Evolutionary conservation across 202 grass and related monocot genomes (phyloP).

Genomic region (Setaria italica): DNA sequence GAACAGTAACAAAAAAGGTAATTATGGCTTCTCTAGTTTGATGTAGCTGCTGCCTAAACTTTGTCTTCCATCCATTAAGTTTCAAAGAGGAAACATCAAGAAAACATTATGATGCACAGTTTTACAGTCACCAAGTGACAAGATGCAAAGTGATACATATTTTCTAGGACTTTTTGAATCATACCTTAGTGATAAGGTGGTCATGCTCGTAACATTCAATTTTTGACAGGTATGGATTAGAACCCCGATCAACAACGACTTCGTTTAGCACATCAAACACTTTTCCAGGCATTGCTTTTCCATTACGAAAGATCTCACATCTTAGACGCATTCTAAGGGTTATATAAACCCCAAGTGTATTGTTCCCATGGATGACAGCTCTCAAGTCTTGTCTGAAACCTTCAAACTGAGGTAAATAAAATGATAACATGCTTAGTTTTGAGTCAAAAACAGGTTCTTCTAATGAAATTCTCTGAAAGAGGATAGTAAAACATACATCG

Average conservation of each 20-base stretch:
- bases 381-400: conserved; percentile 87
- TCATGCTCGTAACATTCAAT: conserved; percentile 99
- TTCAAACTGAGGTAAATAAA: conserved; percentile 73
- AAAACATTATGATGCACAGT: conserved; percentile 23
- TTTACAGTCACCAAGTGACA: conserved; percentile 35
- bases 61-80: conserved; percentile 12
- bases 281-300: conserved; percentile 94
- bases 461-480: conserved; percentile 35
- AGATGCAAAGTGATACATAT: conserved; percentile 15
- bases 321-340: conserved; percentile 95
- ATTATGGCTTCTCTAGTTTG: conserved; percentile 16
- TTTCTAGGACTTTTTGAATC: conserved; percentile 36
- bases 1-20: background rate
- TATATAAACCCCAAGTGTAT: conserved; percentile 95
- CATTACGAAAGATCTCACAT: conserved; percentile 94
- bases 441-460: conserved; percentile 27
- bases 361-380: conserved; percentile 97
- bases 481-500: conserved; percentile 58
- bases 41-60: conserved; percentile 22
- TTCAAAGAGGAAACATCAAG: conserved; percentile 16
- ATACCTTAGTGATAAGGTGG: conserved; percentile 95
- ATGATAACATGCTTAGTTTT: conserved; percentile 49
- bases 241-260: conserved; percentile 96
- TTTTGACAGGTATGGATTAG: conserved; percentile 98
- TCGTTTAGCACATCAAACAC: conserved; percentile 97